These are phyloP conservation scores for Tuber calosporum DNA, from an alignment of 495 filamentous ascomycete species.

Conservation along the genomic window DNA sequence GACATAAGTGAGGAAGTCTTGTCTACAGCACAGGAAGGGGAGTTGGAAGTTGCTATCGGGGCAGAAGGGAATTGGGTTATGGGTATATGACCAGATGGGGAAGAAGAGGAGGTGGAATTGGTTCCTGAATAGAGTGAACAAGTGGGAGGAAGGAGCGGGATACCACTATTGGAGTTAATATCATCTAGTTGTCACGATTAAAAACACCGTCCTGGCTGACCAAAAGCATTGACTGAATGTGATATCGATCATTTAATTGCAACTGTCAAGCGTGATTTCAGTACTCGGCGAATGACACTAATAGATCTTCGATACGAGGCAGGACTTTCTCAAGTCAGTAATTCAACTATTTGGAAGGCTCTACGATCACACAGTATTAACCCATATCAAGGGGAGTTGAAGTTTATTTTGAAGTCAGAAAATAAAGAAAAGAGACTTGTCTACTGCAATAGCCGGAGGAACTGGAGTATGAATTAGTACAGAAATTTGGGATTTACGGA, in stretches of 20 bases:
- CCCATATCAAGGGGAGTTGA: conserved; percentile 8
- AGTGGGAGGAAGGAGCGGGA: too few species aligned
- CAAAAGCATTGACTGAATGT: not conserved
- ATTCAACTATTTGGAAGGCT: not conserved
- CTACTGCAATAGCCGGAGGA: not conserved
- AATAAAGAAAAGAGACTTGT: not conserved
- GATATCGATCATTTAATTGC: not conserved
- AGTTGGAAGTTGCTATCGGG: too few species aligned
- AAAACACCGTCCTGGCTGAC: not conserved
- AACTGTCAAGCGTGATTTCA: not conserved
- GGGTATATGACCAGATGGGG: too few species aligned
- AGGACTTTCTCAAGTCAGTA: not conserved
- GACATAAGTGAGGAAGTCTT: too few species aligned
- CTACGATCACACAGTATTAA: not conserved
- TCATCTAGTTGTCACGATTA: not conserved
- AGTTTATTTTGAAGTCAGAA: conserved; percentile 3
- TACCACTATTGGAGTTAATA: not conserved
- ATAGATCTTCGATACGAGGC: not conserved
- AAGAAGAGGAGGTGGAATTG: too few species aligned
- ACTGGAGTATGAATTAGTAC: not conserved
- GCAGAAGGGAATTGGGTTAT: too few species aligned
- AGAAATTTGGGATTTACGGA: not conserved
- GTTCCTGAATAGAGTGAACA: too few species aligned
- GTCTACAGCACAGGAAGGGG: too few species aligned
- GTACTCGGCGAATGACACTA: not conserved